Evolutionary conservation across 345 rosid species (phyloP), one percentile per base, ranked within the genome.

Genomic region (Luvunga scandens): DNA sequence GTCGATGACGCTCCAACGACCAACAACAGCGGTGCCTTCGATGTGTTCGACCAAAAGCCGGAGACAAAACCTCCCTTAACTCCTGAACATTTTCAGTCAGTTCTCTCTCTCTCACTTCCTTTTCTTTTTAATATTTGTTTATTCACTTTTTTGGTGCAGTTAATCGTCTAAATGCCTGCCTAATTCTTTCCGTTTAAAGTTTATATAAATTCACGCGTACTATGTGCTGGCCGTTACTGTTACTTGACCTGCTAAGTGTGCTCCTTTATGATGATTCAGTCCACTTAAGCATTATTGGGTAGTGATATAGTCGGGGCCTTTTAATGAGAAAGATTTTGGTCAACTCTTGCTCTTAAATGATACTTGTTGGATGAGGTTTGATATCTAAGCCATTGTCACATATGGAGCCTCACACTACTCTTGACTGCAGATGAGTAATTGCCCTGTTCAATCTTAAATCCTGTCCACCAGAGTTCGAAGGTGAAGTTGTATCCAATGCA

Each of bases 41-140:
- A 77, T 60, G 65, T 53, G 31, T 71, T 53, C 31, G 87, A 82
- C 25, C 65, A 71, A 50, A 85, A 85, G 72, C 78, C 82, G 71
- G 81, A 82, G 59, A 67, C 63, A 50, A 80, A 85, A 57, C 82
- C 80, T 80, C 78, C 38, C 4, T 72, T 67, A 48, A 21, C n/a
- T 64, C 28, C 76, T 6, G 57, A 67, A 25, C 73, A 77, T 82
- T 80, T 80, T 75, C 76, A 64, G 84, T 85, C 53, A 78, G 85
- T 74, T 38, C 9, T 31, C 50, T 66, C 42, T 55, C 72, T 66
- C 64, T 25, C 27, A 22, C 33, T 18, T 18, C 21, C 22, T 53
- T 53, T 50, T 50, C 21, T 50, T 50, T 16, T 53, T 18, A 6
- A 53, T 53, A 53, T 53, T 18, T 53, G 21, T 18, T 53, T 16